Conservation (phyloP, 169 alveolate species). For the Besnoitia besnoiti region DNA sequence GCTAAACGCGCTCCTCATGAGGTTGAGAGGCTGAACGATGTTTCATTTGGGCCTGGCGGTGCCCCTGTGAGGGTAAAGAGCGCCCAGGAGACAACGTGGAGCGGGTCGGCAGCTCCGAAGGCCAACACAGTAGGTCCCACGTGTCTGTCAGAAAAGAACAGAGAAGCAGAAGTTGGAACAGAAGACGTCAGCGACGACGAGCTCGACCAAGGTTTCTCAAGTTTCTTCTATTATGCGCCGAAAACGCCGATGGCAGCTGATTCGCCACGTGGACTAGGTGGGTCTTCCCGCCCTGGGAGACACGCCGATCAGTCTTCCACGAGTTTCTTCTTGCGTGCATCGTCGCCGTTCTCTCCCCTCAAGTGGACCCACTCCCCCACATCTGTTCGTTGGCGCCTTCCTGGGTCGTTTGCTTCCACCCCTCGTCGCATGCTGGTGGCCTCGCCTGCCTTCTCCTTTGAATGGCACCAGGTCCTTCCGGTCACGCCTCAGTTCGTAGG, state of each 20-base stretch:
- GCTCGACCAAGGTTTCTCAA: not conserved
- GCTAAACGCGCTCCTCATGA: no score
- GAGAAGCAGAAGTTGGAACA: not conserved
- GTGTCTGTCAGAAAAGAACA: no score
- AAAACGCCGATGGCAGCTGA: not conserved
- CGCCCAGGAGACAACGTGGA: no score
- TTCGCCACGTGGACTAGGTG: no score
- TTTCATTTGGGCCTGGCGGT: no score
- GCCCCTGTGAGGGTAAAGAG: no score
- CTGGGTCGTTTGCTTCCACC: not conserved
- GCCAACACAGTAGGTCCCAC: no score
- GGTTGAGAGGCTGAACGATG: no score
- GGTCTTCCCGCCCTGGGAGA: no score
- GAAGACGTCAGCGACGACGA: not conserved
- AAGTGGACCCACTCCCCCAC: not conserved
- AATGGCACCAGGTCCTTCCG: constrained; percentile 35
- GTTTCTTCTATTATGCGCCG: not conserved
- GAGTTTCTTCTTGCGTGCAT: no score
- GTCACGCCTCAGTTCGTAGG: not conserved
- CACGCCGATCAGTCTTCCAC: no score
- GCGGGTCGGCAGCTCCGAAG: no score
- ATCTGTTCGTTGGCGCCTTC: not conserved
- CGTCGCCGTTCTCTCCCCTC: not conserved
- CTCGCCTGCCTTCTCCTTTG: not conserved
- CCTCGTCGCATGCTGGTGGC: not conserved